Evolutionary conservation across 805 yeast species (phyloP).

Genomic region (Candida xyloterini): DNA sequence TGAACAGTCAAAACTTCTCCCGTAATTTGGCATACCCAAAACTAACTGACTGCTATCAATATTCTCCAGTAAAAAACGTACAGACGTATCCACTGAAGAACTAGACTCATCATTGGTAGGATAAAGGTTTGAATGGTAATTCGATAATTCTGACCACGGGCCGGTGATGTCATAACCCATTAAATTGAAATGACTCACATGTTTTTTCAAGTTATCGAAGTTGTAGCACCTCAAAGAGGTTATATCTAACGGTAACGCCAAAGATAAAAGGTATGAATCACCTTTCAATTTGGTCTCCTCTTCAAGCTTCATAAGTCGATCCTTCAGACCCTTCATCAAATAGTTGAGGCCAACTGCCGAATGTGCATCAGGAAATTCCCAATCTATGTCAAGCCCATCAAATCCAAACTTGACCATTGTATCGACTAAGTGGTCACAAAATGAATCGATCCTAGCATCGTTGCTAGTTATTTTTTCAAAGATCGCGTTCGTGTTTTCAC

Average conservation of each 20-base stretch:
- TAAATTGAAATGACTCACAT: conserved; percentile 71
- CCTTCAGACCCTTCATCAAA: conserved; percentile 41
- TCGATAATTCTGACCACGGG: conserved; percentile 60
- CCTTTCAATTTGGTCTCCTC: conserved; percentile 8
- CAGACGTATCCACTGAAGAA: conserved; percentile 46
- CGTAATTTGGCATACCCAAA: conserved; percentile 88
- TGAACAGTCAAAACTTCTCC: conserved; percentile 37
- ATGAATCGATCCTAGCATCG: conserved; percentile 34
- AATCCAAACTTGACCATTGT: conserved; percentile 56
- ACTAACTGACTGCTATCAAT: conserved; percentile 44
- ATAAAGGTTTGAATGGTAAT: conserved; percentile 70
- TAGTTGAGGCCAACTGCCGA: conserved; percentile 39
- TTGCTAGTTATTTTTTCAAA: conserved; percentile 34
- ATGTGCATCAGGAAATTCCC: conserved; percentile 75
- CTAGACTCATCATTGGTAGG: conserved; percentile 20
- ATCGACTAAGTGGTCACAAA: conserved; percentile 48
- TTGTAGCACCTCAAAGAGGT: conserved; percentile 43
- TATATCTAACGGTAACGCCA: conserved; percentile 73
- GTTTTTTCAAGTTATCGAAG: conserved; percentile 52
- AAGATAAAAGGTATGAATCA: conserved; percentile 47
- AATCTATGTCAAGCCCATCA: conserved; percentile 92
- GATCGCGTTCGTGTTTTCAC: conserved; percentile 52
- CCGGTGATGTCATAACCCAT: conserved; percentile 93
- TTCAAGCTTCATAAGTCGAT: conserved; percentile 40
- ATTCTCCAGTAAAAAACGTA: conserved; percentile 28